These are phyloP conservation scores for Sclerotinia nivalis DNA, from an alignment of 2,329 filamentous ascomycete genomes.

Conservation along the genomic window DNA sequence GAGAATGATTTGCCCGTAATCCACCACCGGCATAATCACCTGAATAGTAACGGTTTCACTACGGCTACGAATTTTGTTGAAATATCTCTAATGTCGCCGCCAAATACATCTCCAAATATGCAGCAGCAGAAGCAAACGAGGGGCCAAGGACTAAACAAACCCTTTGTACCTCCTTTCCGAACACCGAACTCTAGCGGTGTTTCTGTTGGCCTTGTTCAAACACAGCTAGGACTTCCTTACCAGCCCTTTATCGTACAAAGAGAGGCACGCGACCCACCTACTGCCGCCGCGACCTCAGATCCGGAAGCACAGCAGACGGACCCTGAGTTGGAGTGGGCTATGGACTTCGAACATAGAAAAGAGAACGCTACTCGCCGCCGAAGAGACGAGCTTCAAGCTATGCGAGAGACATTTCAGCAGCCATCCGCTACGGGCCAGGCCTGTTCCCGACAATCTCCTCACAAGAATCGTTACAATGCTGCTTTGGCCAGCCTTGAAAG, in stretches of 20 bases:
- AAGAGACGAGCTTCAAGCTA: conserved; percentile 34
- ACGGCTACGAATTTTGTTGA: conserved; percentile 32
- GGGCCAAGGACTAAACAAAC: conserved; percentile 29
- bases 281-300: neutral
- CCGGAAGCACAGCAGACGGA: conserved; percentile 22
- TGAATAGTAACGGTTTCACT: conserved; percentile 32
- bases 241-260: conserved; percentile 19
- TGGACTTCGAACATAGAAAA: conserved; percentile 41
- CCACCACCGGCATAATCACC: neutral
- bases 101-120: conserved; percentile 16
- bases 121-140: conserved; percentile 16
- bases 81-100: conserved; percentile 28
- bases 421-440: neutral
- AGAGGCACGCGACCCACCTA: neutral
- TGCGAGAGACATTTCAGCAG: conserved; percentile 21
- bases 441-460: conserved; percentile 32
- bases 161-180: conserved; percentile 34
- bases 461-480: conserved; percentile 39
- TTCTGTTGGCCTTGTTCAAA: conserved; percentile 29
- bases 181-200: conserved; percentile 9
- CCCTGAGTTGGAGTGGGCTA: conserved; percentile 38
- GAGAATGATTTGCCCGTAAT: neutral
- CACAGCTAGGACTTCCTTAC: conserved; percentile 20
- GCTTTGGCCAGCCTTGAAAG: conserved; percentile 34
- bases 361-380: conserved; percentile 36